phyloP scores from a whole-genome alignment of 345 rosid genomes.

The Dimocarpus longan region DNA sequence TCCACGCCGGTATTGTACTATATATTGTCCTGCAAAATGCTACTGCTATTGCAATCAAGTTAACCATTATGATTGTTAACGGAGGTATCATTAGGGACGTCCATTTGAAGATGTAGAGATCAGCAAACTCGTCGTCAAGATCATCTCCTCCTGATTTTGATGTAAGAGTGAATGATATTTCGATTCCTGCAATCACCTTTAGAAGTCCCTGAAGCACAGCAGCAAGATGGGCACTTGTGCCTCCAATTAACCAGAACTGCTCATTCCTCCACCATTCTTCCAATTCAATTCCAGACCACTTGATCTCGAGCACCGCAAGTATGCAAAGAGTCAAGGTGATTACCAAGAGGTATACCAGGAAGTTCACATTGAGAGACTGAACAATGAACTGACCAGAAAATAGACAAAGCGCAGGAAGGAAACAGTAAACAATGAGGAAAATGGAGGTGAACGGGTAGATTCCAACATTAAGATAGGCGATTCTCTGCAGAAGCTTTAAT shows the following conservation, averaged over 20 bases:
- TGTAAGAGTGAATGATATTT: slow-evolving; percentile 71
- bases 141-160: slow-evolving; percentile 72
- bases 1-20: slow-evolving; percentile 56
- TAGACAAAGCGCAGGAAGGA: slow-evolving; percentile 77
- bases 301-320: slow-evolving; percentile 74
- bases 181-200: slow-evolving; percentile 80
- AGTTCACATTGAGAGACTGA: slow-evolving; percentile 43
- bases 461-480: slow-evolving; percentile 82
- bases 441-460: slow-evolving; percentile 83
- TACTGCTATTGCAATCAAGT: slow-evolving; percentile 70
- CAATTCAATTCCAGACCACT: slow-evolving; percentile 71
- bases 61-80: slow-evolving; percentile 67
- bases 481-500: slow-evolving; percentile 66
- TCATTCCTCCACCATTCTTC: slow-evolving; percentile 98
- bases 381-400: slow-evolving; percentile 76
- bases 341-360: slow-evolving; percentile 60
- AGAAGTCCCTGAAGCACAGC: slow-evolving; percentile 86
- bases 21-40: slow-evolving; percentile 59
- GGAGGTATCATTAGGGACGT: slow-evolving; percentile 80
- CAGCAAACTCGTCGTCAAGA: slow-evolving; percentile 65
- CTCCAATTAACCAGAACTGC: slow-evolving; percentile 89
- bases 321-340: slow-evolving; percentile 64
- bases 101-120: slow-evolving; percentile 78
- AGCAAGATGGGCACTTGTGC: slow-evolving; percentile 83
- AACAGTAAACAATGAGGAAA: slow-evolving; percentile 83